Conservation (phyloP, 495 filamentous ascomycete species). For the Neurospora sp. region DNA sequence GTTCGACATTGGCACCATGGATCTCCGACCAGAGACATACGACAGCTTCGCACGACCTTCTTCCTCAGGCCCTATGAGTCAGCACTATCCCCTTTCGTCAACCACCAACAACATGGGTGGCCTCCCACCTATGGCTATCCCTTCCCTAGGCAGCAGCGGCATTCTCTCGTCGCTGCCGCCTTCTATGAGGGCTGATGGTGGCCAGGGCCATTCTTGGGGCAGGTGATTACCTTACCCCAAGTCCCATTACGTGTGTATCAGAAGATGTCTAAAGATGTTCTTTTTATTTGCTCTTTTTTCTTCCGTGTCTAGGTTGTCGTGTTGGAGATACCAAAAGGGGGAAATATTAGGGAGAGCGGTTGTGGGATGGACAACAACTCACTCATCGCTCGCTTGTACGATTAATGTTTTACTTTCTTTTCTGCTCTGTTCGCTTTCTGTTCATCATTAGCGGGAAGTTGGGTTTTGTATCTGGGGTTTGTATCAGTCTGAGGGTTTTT, state of each 20-base stretch:
- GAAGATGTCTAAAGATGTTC: background rate
- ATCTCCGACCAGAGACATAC: slow-evolving; percentile 33
- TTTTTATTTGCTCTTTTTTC: background rate
- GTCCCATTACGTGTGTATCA: background rate
- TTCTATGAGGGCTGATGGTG: slow-evolving; percentile 18
- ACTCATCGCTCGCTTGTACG: background rate
- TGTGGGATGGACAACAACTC: background rate
- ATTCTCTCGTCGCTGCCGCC: slow-evolving; percentile 28
- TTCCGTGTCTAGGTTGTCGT: background rate
- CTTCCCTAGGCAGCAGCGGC: slow-evolving; percentile 25
- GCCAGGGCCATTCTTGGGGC: background rate
- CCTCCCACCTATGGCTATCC: slow-evolving; percentile 35
- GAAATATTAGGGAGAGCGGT: background rate
- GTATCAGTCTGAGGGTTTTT: background rate
- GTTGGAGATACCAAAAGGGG: background rate
- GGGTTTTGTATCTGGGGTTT: background rate
- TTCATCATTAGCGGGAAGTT: background rate
- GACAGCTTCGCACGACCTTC: slow-evolving; percentile 16
- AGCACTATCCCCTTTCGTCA: slow-evolving; percentile 5
- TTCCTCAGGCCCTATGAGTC: slow-evolving; percentile 15
- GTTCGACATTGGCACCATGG: slow-evolving; percentile 46
- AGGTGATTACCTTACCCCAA: background rate
- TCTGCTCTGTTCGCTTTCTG: background rate
- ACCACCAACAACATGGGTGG: slow-evolving; percentile 7
- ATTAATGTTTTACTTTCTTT: background rate